Conservation (phyloP, 768 basidiomycete species). For the Lentinula sp. region DNA sequence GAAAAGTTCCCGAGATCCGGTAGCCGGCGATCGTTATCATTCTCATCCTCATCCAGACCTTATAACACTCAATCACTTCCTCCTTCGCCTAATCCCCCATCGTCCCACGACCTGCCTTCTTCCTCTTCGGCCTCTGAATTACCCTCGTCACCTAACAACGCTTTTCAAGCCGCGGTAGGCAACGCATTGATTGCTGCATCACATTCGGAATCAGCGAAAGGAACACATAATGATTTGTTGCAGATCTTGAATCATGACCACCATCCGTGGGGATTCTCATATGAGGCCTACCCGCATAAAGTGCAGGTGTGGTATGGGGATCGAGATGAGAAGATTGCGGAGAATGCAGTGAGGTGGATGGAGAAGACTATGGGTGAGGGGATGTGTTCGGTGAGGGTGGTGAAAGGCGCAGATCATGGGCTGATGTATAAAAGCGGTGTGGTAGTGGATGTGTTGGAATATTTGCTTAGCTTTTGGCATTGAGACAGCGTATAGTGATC, state of each 20-base stretch:
- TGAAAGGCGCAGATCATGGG: constrained; percentile 86
- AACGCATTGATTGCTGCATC: constrained; percentile 91
- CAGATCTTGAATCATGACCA: constrained; percentile 90
- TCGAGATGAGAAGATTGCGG: constrained; percentile 88
- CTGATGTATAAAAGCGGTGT: constrained; percentile 90
- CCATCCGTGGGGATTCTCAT: constrained; percentile 87
- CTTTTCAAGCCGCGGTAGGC: constrained; percentile 70
- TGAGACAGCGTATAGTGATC: not conserved
- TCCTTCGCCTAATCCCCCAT: constrained; percentile 45
- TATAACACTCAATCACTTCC: constrained; percentile 37
- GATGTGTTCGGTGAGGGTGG: constrained; percentile 72
- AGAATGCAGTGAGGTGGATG: constrained; percentile 91
- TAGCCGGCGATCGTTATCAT: constrained; percentile 73
- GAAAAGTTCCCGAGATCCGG: constrained; percentile 39
- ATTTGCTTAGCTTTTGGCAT: constrained; percentile 53
- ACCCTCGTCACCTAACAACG: constrained; percentile 15
- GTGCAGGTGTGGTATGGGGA: constrained; percentile 93
- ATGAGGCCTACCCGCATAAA: constrained; percentile 67
- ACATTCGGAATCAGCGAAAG: constrained; percentile 89
- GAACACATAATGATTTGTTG: constrained; percentile 85
- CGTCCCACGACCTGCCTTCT: constrained; percentile 22
- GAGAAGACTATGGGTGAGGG: constrained; percentile 75
- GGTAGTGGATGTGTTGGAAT: constrained; percentile 81
- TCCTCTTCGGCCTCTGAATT: not conserved
- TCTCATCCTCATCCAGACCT: constrained; percentile 36